phyloP scores from a whole-genome alignment of 2,329 filamentous ascomycete species.

The Clonostachys byssicola region DNA sequence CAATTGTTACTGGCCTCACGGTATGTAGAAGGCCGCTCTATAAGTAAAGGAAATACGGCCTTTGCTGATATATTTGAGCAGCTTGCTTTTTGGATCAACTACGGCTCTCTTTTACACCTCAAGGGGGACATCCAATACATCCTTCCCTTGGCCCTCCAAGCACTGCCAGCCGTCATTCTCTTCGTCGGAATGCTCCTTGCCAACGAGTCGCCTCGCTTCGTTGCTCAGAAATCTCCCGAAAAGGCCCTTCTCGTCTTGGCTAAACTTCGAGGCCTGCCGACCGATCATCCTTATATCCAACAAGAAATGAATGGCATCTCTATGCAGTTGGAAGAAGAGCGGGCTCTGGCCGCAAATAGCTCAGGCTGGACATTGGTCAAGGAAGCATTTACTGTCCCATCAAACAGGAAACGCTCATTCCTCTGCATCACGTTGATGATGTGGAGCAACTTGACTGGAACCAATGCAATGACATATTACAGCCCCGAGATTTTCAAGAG shows the following conservation, averaged over 20 bases:
- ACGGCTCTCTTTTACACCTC: too few relatives aligned
- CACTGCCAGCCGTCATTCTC: constrained; percentile 51
- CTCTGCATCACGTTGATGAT: constrained; percentile 50
- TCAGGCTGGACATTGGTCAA: constrained; percentile 46
- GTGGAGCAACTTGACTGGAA: constrained; percentile 46
- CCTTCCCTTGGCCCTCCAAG: constrained; percentile 43
- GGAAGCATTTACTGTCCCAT: constrained; percentile 55
- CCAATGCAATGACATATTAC: constrained; percentile 43
- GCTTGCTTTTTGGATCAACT: too few relatives aligned
- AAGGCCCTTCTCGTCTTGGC: constrained; percentile 50
- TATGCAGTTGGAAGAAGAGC: constrained; percentile 28
- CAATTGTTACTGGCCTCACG: too few relatives aligned
- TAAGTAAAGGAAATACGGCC: too few relatives aligned
- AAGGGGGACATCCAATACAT: too few relatives aligned
- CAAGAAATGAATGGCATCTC: constrained; percentile 28
- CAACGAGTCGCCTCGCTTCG: constrained; percentile 24
- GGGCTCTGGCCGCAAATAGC: constrained; percentile 15
- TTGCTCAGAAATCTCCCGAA: constrained; percentile 22
- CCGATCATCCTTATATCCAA: constrained; percentile 41
- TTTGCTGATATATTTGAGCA: too few relatives aligned
- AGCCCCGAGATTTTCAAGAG: constrained; percentile 38
- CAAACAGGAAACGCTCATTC: constrained; percentile 36
- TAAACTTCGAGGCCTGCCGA: constrained; percentile 33
- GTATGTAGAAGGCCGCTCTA: too few relatives aligned
- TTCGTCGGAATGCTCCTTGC: constrained; percentile 51